Evolutionary conservation across 345 rosid genomes (phyloP), one percentile per base, ranked within the genome.

Genomic region (Hibiscus trionum): DNA sequence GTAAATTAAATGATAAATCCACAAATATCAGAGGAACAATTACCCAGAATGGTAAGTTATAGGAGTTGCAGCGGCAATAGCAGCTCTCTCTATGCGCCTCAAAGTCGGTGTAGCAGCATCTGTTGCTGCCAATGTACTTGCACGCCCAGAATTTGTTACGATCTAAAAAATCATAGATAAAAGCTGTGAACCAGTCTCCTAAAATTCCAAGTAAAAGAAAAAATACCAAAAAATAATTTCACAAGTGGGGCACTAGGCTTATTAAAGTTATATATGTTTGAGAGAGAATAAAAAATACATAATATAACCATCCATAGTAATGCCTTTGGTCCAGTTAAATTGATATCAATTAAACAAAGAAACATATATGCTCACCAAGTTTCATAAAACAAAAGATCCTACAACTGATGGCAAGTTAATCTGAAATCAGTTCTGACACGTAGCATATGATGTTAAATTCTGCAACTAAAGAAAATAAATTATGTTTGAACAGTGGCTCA

Each of bases 51-150:
- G 93, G 74, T 92, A 95, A 69, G 93, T 86, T 70, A 95, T 92
- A 71, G 99, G 99, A 67, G 99, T 95, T 7, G 99, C 99, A 66
- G 97, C 97, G 49, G 97, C 99, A 37, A 95, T 88, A 73, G 99
- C 99, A 16, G 97, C 99, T 87, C 99, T 88, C 80, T 95, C 99
- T 60, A 95, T 95, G 78, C 99, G 99, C 78, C 90, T 87, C 78
- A 95, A 72, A 49, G 99, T 92, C 42, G 99, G 99, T 66, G 92
- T 95, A 70, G 99, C 97, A 73, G 99, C 99, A 89, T 95, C 99
- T 16, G 96, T 92, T 58, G 99, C 99, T 63, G 99, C 93, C 61
- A 95, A 75, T 15, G 96, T 85, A 80, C 87, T 92, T 3, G 97
- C 93, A 77, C 96, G 93, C 59, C 99, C 99, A 19, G 99, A 88